A percentile compares a stretch with the other conserved stretches of the same genome.
These are phyloP conservation scores for Ustilago shanxiensis DNA, from an alignment of 1,284 basidiomycete genomes.

Conservation along the genomic window DNA sequence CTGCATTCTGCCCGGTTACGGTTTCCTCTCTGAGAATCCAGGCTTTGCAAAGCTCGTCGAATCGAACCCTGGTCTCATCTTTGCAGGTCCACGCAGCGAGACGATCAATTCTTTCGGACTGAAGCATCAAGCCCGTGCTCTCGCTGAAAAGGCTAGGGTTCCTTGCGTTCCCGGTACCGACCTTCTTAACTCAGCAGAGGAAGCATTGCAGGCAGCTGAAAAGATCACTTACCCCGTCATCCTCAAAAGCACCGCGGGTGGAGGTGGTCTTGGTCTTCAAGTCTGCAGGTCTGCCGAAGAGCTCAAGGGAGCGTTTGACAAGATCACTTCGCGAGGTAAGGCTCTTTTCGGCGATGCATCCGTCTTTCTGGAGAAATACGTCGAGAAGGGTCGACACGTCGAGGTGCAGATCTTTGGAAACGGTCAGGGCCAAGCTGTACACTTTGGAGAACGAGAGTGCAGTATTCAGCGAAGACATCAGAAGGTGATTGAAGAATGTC, in stretches of 20 bases:
- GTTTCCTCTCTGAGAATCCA: constrained; percentile 76
- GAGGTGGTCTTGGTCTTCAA: constrained; percentile 80
- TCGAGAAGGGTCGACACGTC: constrained; percentile 69
- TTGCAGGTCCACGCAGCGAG: constrained; percentile 76
- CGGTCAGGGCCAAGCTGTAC: constrained; percentile 74
- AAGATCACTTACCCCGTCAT: constrained; percentile 77
- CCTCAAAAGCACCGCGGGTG: constrained; percentile 79
- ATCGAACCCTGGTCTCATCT: constrained; percentile 74
- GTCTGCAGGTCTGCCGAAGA: constrained; percentile 74
- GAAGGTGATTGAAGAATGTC: constrained; percentile 80
- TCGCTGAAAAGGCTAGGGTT: constrained; percentile 74
- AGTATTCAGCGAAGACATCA: constrained; percentile 78
- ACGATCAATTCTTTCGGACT: constrained; percentile 76
- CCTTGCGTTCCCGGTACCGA: constrained; percentile 76
- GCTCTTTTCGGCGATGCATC: constrained; percentile 75
- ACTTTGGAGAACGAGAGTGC: constrained; percentile 78
- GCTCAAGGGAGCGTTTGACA: constrained; percentile 71
- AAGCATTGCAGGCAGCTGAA: constrained; percentile 73
- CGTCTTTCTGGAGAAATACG: constrained; percentile 78
- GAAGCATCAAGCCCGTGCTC: constrained; percentile 76
- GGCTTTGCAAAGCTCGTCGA: constrained; percentile 70
- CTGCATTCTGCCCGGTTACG: constrained; percentile 77
- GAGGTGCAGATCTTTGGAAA: constrained; percentile 82
- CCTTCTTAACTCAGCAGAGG: constrained; percentile 70
- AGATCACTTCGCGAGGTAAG: constrained; percentile 63